These are phyloP conservation scores for Drosera capensis DNA, from an alignment of 148 eudicot genomes.

Conservation along the genomic window DNA sequence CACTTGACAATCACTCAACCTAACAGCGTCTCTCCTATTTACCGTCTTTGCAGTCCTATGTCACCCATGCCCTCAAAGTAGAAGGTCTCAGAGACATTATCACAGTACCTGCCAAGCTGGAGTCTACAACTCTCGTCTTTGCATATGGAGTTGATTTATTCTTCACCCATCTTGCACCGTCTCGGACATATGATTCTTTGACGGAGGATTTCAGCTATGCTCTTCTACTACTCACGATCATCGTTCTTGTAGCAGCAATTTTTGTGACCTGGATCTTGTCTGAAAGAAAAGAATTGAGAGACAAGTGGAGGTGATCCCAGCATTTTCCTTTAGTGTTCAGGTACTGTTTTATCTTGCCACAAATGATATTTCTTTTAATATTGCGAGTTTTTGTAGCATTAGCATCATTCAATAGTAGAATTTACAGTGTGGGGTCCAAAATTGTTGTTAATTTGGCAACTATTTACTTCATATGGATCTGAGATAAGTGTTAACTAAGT, in stretches of 20 bases:
- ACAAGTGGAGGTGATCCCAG: slow-evolving; percentile 59
- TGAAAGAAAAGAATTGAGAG: slow-evolving; percentile 83
- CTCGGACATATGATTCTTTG: slow-evolving; percentile 81
- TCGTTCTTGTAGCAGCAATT: slow-evolving; percentile 65
- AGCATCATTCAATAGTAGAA: too few relatives aligned
- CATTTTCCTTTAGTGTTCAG: not conserved
- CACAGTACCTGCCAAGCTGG: slow-evolving; percentile 78
- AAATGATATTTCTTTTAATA: too few relatives aligned
- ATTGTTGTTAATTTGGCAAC: too few relatives aligned
- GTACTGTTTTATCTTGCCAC: too few relatives aligned
- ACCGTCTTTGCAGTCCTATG: slow-evolving; percentile 45
- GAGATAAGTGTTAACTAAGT: too few relatives aligned
- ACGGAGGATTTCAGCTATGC: slow-evolving; percentile 98
- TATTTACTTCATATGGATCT: too few relatives aligned
- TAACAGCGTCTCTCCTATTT: not conserved
- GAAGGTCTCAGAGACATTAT: slow-evolving; percentile 85
- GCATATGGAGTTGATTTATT: slow-evolving; percentile 77
- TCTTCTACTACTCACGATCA: slow-evolving; percentile 73
- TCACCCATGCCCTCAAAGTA: slow-evolving; percentile 80
- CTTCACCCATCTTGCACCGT: slow-evolving; percentile 79
- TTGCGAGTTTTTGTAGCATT: too few relatives aligned
- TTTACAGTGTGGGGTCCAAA: too few relatives aligned
- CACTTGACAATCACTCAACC: too few relatives aligned
- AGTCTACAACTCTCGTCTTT: slow-evolving; percentile 90
- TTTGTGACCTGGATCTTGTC: slow-evolving; percentile 88